These are phyloP conservation scores for Aspergillus diversus DNA, from an alignment of 495 filamentous ascomycete species.

Conservation along the genomic window DNA sequence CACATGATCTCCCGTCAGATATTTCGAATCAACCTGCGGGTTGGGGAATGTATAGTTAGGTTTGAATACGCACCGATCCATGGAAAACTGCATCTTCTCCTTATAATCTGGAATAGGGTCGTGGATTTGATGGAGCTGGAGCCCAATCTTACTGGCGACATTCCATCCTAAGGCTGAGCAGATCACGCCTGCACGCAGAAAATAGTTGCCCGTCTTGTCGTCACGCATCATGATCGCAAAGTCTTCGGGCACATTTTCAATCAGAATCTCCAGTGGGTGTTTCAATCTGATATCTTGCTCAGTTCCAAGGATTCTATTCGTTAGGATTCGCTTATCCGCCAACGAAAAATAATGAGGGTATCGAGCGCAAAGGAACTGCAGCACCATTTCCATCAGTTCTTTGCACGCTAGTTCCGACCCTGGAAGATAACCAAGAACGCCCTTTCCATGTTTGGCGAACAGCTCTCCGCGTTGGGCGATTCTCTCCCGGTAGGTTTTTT, in stretches of 20 bases:
- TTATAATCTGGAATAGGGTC: conserved; percentile 82
- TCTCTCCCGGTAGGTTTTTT: conserved; percentile 69
- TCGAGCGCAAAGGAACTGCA: conserved; percentile 77
- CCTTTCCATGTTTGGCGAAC: conserved; percentile 63
- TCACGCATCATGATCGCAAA: conserved; percentile 81
- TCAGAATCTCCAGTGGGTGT: conserved; percentile 70
- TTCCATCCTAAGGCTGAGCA: conserved; percentile 86
- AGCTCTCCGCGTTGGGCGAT: conserved; percentile 76
- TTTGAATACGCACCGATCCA: conserved; percentile 68
- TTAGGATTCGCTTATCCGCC: conserved; percentile 60
- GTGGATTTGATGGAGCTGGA: conserved; percentile 76
- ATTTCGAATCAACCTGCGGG: neutral
- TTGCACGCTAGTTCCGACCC: conserved; percentile 83
- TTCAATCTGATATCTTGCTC: conserved; percentile 63
- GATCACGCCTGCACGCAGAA: conserved; percentile 76
- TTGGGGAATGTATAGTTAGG: neutral
- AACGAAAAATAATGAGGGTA: conserved; percentile 83
- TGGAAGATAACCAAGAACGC: conserved; percentile 70
- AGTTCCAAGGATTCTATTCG: conserved; percentile 72
- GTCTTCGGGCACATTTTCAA: conserved; percentile 88
- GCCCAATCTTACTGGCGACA: conserved; percentile 73
- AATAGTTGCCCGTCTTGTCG: conserved; percentile 71
- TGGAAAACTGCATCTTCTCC: conserved; percentile 86
- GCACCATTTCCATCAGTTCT: conserved; percentile 86
- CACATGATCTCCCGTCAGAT: neutral